Conservation (phyloP, 306 rosid genomes). For the Chamaecrista fasciculata region DNA sequence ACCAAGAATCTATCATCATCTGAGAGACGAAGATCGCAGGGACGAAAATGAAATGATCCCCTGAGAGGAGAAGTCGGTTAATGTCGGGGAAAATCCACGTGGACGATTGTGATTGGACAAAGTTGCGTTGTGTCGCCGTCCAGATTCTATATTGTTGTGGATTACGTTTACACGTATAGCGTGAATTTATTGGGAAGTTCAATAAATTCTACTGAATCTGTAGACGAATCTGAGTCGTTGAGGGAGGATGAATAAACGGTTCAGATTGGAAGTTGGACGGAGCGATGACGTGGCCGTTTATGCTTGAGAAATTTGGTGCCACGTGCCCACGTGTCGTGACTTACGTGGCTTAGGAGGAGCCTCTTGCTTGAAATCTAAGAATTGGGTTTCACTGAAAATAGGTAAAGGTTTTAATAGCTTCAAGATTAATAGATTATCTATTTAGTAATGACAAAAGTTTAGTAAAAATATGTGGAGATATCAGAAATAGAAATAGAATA, state of each 20-base stretch:
- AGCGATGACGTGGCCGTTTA: background rate
- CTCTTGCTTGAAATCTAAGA: background rate
- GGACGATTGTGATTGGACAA: background rate
- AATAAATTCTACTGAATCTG: background rate
- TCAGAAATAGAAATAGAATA: background rate
- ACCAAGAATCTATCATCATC: background rate
- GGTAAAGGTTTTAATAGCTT: background rate
- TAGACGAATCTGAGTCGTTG: conserved; percentile 1
- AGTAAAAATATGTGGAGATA: background rate
- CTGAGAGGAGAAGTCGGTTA: conserved; percentile 19
- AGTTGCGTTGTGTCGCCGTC: conserved; percentile 8
- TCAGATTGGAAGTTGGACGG: background rate
- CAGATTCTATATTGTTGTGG: background rate
- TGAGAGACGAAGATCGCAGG: background rate
- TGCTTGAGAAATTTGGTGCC: background rate
- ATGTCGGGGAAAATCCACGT: conserved; percentile 15
- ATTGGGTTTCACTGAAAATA: background rate
- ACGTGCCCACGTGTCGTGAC: background rate
- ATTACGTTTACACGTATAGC: conserved; percentile 26
- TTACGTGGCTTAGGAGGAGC: background rate
- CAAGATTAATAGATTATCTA: too few species aligned
- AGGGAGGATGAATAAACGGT: background rate
- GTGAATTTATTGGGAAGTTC: background rate
- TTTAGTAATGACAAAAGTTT: too few species aligned
- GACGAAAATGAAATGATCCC: too few species aligned